These are phyloP conservation scores for Aspergillus vadensis DNA, from an alignment of 2,329 filamentous ascomycete genomes.

Conservation along the genomic window DNA sequence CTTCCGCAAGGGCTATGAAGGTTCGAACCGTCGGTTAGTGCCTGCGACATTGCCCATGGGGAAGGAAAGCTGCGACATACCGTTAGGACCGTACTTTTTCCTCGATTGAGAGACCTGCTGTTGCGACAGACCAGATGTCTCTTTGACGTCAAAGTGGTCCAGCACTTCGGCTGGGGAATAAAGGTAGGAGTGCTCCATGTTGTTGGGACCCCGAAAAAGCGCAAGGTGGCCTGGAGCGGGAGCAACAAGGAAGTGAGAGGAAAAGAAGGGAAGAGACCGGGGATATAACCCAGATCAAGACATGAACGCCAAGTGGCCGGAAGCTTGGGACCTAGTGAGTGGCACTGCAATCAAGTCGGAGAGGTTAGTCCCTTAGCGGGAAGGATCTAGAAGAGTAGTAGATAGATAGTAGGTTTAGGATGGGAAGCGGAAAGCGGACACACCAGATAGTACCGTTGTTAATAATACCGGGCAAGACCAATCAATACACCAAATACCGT, in stretches of 20 bases:
- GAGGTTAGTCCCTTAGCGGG: constrained; percentile 15
- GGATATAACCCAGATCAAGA: constrained; percentile 20
- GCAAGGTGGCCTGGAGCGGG: constrained; percentile 9
- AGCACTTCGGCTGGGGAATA: constrained; percentile 54
- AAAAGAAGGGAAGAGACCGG: constrained; percentile 17
- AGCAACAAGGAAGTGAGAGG: constrained; percentile 6
- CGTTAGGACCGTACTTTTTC: constrained; percentile 57
- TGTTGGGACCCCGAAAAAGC: constrained; percentile 13
- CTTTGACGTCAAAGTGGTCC: constrained; percentile 54
- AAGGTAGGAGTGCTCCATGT: constrained; percentile 58
- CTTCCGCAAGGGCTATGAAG: constrained; percentile 70
- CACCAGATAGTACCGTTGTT: background rate
- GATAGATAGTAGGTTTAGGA: background rate
- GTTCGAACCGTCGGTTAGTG: constrained; percentile 9
- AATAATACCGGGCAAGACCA: background rate
- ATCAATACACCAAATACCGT: background rate
- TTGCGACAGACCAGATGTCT: constrained; percentile 53
- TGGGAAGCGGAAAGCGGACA: background rate
- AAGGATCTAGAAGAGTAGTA: constrained; percentile 25
- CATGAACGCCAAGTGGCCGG: constrained; percentile 32
- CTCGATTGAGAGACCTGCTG: constrained; percentile 50
- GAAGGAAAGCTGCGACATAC: constrained; percentile 39
- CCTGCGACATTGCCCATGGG: background rate
- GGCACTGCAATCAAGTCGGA: constrained; percentile 10
- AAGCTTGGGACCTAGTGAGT: constrained; percentile 17